Evolutionary conservation across 495 filamentous ascomycete species (phyloP), one percentile per base, ranked within the genome.

Genomic region (Xylaria palmicola): DNA sequence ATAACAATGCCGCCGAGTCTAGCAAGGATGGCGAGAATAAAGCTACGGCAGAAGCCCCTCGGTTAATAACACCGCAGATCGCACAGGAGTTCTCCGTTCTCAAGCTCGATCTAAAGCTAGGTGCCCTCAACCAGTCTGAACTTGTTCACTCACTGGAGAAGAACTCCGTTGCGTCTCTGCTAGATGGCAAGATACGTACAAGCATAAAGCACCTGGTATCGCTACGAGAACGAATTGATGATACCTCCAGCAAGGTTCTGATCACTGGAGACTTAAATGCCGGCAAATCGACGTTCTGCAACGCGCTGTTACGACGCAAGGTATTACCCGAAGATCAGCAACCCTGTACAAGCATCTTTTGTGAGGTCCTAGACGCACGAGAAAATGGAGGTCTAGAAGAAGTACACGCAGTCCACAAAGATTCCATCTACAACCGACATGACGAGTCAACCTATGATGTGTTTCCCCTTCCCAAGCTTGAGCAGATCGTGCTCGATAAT

Each of bases 301-400:
- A 98, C 75, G 95, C 94, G 9, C 77, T 98, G 22, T 77, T 98
- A 37, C 88, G 94, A 43, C 87, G 92, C 59, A 97, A 97, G 75
- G 83, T 98, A 15, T 78, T 98, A 15, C 94, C 94, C 4, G 94
- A 97, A 76, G 95, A 98, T 64, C 92, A 98, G 71, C 94, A 97
- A 67, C 94, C 94, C n/a, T 98, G 95, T 76, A 98, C 94, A 5
- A 94, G 90, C 73, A 96, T 98, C 56, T 98, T 98, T 77, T 98
- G 95, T 70, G 94, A 98, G 72, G 94, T 98, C 3, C 79, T 98
- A 41, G 92, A 98, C 75, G 88, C 90, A 19, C 82, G 91, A 57
- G 92, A 97, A 68, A 98, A 98, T 65, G 85, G 83, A 44, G 90
- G 91, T 4, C 66, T 97, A 12, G 94, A 98, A 73, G 94, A 98